These are phyloP conservation scores for Phanerodontia chrysosporium DNA, from an alignment of 768 basidiomycete species.

Conservation along the genomic window DNA sequence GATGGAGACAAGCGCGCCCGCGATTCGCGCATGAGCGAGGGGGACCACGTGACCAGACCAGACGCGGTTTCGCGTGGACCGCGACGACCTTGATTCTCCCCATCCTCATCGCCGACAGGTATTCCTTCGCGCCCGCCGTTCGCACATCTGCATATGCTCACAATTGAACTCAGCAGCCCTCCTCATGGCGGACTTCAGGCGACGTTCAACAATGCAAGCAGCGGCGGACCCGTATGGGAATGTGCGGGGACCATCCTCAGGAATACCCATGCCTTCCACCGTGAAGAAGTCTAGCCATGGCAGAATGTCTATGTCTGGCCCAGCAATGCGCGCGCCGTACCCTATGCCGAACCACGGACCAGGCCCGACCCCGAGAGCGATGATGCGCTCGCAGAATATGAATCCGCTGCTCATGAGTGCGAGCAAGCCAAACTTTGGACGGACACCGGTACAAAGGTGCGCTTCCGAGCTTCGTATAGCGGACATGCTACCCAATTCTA, in stretches of 20 bases:
- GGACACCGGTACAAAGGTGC: slow-evolving; percentile 73
- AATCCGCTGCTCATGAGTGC: slow-evolving; percentile 71
- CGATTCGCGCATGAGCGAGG: not conserved
- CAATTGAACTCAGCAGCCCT: too few relatives aligned
- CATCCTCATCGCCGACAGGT: not conserved
- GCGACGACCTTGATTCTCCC: not conserved
- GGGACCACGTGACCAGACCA: slow-evolving; percentile 3
- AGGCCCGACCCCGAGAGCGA: slow-evolving; percentile 57
- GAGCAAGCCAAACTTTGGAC: slow-evolving; percentile 57
- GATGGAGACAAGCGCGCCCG: not conserved
- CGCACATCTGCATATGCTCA: too few relatives aligned
- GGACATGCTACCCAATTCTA: not conserved
- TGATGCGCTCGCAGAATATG: slow-evolving; percentile 61
- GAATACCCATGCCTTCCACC: slow-evolving; percentile 70
- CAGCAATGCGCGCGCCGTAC: slow-evolving; percentile 58
- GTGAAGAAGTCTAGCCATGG: slow-evolving; percentile 61
- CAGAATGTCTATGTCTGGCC: slow-evolving; percentile 72
- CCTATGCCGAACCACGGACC: slow-evolving; percentile 24
- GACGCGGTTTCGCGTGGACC: slow-evolving; percentile 4
- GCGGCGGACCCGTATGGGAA: slow-evolving; percentile 44
- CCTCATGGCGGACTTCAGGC: slow-evolving; percentile 43
- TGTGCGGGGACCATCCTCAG: slow-evolving; percentile 40
- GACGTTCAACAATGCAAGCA: slow-evolving; percentile 59
- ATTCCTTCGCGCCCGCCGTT: not conserved
- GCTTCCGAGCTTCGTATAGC: slow-evolving; percentile 17